Evolutionary conservation across 73 alveolate genomes (phyloP), one percentile per base, ranked within the genome.

Genomic region (Paramecium octaurelia): DNA sequence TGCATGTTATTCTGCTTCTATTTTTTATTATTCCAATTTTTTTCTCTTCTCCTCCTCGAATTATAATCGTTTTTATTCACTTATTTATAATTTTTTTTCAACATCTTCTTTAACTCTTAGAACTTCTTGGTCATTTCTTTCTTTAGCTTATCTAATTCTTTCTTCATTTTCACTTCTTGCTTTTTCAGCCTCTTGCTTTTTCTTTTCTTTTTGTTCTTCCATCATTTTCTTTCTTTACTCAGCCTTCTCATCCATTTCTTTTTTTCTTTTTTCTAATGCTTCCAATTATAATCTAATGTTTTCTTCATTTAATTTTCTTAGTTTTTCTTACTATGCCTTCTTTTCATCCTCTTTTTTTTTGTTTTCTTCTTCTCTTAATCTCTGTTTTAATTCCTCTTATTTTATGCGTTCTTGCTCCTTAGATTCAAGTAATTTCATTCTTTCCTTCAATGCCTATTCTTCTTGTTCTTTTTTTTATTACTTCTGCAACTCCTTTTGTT

Each of bases 161-260:
- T 60, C 86, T 86, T 86, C 86, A 60, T 60, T 86, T 57, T 86
- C 60, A 6, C 21, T 50, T 86, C 86, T 86, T 58, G 24, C 43
- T 36, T 86, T 20, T 86, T 86, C 86, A 0, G 85, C 64, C 16
- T 86, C 86, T 57, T 35, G 14, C 46, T 46, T 57, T 27, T 68
- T 60, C 35, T 86, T 86, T 68, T 57, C 59, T 57, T 58, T 86
- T 29, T 86, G 38, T 24, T 60, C 86, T 29, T 86, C 86, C 64
- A 60, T 46, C 73, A 43, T 50, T 16, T 50, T 57, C 38, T 86
- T 86, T 21, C 86, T 48, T 12, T 50, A 43, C 59, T 27, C 59
- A 24, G 68, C 44, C 71, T 86, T 86, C n/a, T 86, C 86, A 20
- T 86, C 86, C 86, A 60, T 86, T 58, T 86, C 93, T 34, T 58